Evolutionary conservation across 176 grass and related monocot species (phyloP).

Genomic region (Triticum urartu): DNA sequence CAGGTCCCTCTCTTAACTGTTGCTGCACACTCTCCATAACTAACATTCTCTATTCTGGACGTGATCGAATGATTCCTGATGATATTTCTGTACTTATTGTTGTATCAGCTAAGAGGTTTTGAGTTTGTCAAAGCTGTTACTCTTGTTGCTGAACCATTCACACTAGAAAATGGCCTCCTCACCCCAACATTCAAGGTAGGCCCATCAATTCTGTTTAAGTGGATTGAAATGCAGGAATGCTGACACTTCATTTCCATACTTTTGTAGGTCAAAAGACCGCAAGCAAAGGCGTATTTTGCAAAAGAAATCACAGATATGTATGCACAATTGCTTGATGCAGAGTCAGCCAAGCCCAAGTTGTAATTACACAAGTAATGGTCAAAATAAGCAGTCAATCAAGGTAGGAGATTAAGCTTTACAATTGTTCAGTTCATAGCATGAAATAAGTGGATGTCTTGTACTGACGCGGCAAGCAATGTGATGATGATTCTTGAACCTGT

Average conservation of each 20-base stretch:
- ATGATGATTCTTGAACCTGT: neutral
- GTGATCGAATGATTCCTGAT: neutral
- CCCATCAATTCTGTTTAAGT: slow-evolving; percentile 12
- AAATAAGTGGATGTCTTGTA: neutral
- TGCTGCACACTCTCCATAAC: slow-evolving; percentile 1
- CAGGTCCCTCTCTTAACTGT: slow-evolving; percentile 46
- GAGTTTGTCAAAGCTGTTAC: slow-evolving; percentile 83
- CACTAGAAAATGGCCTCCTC: slow-evolving; percentile 86
- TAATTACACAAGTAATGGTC: slow-evolving; percentile 7
- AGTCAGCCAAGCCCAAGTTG: slow-evolving; percentile 31
- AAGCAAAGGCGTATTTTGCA: slow-evolving; percentile 87
- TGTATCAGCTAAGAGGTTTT: slow-evolving; percentile 86
- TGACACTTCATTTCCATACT: neutral
- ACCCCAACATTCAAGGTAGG: slow-evolving; percentile 94
- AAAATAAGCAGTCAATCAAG: neutral
- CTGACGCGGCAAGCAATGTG: neutral
- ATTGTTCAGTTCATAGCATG: neutral
- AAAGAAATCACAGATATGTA: slow-evolving; percentile 89
- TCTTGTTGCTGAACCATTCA: slow-evolving; percentile 80
- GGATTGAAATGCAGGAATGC: neutral
- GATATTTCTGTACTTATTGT: neutral
- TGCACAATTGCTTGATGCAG: slow-evolving; percentile 39
- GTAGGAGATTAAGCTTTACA: neutral
- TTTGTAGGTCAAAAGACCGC: slow-evolving; percentile 83
- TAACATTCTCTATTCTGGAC: neutral